Conservation (phyloP, 148 eudicot species). For the Rhododendron vialii region DNA sequence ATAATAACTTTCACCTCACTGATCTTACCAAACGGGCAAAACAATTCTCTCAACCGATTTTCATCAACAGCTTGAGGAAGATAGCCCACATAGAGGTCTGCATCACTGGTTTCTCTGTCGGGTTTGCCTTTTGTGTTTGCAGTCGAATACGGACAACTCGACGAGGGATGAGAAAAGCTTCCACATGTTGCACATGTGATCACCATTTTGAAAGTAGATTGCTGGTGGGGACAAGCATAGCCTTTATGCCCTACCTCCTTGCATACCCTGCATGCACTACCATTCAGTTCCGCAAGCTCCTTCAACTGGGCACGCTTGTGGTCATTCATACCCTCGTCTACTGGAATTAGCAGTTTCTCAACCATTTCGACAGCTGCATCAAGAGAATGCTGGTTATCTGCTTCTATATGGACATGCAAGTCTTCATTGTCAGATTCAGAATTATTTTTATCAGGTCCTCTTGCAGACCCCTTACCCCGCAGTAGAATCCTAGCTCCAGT, state of each 20-base stretch:
- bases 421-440: constrained; percentile 24
- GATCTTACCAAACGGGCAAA: constrained; percentile 35
- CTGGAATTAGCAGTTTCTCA: constrained; percentile 33
- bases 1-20: constrained; percentile 13
- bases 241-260: constrained; percentile 25
- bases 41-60: constrained; percentile 20
- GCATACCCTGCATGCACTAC: constrained; percentile 24
- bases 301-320: constrained; percentile 30
- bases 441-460: not conserved
- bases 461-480: constrained; percentile 26
- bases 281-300: constrained; percentile 30
- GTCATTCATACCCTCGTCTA: constrained; percentile 20
- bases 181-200: constrained; percentile 30
- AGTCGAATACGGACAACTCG: constrained; percentile 17
- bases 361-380: constrained; percentile 33
- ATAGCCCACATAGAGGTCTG: constrained; percentile 30
- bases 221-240: constrained; percentile 26
- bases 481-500: constrained; percentile 34
- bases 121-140: constrained; percentile 12
- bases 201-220: constrained; percentile 23
- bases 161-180: constrained; percentile 24
- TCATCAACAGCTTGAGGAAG: constrained; percentile 28
- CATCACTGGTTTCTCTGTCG: constrained; percentile 17
- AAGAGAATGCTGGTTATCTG: constrained; percentile 24
- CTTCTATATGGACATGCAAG: constrained; percentile 40